phyloP scores from a whole-genome alignment of 371 early-diverging fungal species.

The Mortierella sp. region DNA sequence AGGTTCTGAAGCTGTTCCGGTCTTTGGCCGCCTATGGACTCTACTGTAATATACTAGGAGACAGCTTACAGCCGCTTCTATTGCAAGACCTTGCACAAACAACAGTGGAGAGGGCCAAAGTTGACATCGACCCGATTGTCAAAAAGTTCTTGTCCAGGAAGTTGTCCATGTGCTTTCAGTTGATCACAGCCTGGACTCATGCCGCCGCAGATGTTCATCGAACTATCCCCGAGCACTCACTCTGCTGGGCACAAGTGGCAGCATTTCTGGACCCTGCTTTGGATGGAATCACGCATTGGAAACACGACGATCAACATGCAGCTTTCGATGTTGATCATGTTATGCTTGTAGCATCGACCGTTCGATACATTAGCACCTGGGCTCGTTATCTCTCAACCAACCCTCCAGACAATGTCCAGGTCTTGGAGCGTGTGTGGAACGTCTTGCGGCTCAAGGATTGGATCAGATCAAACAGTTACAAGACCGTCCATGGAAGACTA shows the following conservation, averaged over 20 bases:
- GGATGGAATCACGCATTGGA: constrained; percentile 34
- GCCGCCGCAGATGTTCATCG: constrained; percentile 67
- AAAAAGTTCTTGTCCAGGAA: constrained; percentile 58
- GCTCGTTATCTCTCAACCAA: constrained; percentile 53
- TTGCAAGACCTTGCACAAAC: constrained; percentile 28
- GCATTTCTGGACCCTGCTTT: constrained; percentile 54
- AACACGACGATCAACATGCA: not conserved
- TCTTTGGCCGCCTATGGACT: constrained; percentile 64
- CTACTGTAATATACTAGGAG: constrained; percentile 54
- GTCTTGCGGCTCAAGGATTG: constrained; percentile 16
- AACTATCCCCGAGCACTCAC: constrained; percentile 64
- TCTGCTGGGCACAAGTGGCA: constrained; percentile 67
- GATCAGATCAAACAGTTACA: constrained; percentile 22
- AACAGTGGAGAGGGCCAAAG: constrained; percentile 14
- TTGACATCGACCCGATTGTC: constrained; percentile 28
- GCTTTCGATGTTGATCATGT: constrained; percentile 18
- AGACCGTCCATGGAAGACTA: constrained; percentile 16
- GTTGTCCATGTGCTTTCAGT: constrained; percentile 57
- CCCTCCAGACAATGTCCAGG: constrained; percentile 35
- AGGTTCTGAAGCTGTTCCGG: constrained; percentile 59
- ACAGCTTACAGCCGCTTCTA: constrained; percentile 36
- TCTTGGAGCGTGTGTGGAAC: constrained; percentile 44
- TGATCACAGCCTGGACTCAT: constrained; percentile 56
- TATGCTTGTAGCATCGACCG: constrained; percentile 46
- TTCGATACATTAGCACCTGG: constrained; percentile 65